Conservation (phyloP, 1,284 basidiomycete species). For the Sutorius eximius region DNA sequence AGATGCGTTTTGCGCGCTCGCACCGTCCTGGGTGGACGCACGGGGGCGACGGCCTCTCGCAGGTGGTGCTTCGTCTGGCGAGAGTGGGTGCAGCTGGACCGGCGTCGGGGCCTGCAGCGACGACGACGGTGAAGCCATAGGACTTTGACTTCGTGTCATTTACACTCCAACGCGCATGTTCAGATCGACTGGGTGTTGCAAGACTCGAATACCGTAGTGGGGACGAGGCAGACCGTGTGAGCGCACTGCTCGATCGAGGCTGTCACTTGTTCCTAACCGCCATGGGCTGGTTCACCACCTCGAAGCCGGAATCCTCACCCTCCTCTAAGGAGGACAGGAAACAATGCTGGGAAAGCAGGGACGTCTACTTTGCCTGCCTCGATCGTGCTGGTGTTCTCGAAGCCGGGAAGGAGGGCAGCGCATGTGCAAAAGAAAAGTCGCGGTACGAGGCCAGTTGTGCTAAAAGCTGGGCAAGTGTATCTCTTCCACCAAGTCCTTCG, state of each 20-base stretch:
- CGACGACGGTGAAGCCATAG: slow-evolving; percentile 37
- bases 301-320: slow-evolving; percentile 39
- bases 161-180: slow-evolving; percentile 9
- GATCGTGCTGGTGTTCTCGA: slow-evolving; percentile 63
- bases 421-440: slow-evolving; percentile 53
- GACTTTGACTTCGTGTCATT: not conserved
- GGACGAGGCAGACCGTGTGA: slow-evolving; percentile 19
- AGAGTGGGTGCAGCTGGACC: slow-evolving; percentile 66
- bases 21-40: slow-evolving; percentile 20
- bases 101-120: slow-evolving; percentile 43
- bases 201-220: not conserved
- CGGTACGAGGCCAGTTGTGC: slow-evolving; percentile 69
- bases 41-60: slow-evolving; percentile 42
- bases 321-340: slow-evolving; percentile 57
- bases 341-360: slow-evolving; percentile 76
- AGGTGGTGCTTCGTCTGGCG: slow-evolving; percentile 49
- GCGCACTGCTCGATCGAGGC: slow-evolving; percentile 12
- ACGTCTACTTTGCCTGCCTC: slow-evolving; percentile 76
- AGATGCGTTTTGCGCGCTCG: slow-evolving; percentile 26
- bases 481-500: not conserved
- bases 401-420: slow-evolving; percentile 62
- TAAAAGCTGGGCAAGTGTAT: slow-evolving; percentile 73
- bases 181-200: not conserved
- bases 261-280: not conserved
- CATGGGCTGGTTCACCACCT: slow-evolving; percentile 34